Percentiles rank a stretch among this genome's conserved stretches.
Conservation (phyloP, 2,329 filamentous ascomycete species). For the Chaetomiaceae sp. region DNA sequence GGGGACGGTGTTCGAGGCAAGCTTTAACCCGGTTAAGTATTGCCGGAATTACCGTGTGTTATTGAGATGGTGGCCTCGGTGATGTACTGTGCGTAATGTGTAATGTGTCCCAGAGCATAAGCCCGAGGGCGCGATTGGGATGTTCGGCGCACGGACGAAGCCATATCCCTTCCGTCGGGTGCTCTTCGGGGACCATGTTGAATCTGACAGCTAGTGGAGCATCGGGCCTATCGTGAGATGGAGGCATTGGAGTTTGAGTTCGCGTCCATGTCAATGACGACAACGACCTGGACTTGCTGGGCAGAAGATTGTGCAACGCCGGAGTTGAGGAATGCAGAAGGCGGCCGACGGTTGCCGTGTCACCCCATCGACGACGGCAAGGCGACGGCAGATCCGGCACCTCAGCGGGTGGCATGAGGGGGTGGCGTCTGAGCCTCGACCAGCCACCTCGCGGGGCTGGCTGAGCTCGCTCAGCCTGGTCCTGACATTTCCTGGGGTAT, state of each 20-base stretch:
- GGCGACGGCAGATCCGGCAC: slow-evolving; percentile 18
- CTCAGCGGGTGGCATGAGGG: background rate
- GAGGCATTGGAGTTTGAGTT: no score
- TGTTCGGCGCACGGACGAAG: slow-evolving; percentile 7
- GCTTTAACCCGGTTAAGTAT: slow-evolving; percentile 15
- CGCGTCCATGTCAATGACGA: no score
- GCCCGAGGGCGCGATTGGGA: background rate
- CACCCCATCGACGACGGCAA: background rate
- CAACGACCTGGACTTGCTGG: no score
- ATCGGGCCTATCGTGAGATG: no score
- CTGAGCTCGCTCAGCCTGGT: background rate
- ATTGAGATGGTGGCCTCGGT: background rate
- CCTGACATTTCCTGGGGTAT: background rate
- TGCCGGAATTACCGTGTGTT: background rate
- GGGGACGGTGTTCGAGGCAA: slow-evolving; percentile 12
- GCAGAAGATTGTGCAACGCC: slow-evolving; percentile 7
- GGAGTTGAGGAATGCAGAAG: background rate
- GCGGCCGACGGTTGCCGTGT: slow-evolving; percentile 5
- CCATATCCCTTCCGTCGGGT: background rate
- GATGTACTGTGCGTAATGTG: background rate
- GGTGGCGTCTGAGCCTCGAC: background rate
- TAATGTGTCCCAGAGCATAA: background rate
- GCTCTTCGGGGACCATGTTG: background rate
- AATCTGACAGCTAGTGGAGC: no score
- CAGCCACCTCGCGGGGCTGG: background rate